A percentile compares a stretch with the other conserved stretches of the same genome.
Evolutionary conservation across 1,139 yeast genomes (phyloP).

Genomic region (Arxiozyma heterogenica): DNA sequence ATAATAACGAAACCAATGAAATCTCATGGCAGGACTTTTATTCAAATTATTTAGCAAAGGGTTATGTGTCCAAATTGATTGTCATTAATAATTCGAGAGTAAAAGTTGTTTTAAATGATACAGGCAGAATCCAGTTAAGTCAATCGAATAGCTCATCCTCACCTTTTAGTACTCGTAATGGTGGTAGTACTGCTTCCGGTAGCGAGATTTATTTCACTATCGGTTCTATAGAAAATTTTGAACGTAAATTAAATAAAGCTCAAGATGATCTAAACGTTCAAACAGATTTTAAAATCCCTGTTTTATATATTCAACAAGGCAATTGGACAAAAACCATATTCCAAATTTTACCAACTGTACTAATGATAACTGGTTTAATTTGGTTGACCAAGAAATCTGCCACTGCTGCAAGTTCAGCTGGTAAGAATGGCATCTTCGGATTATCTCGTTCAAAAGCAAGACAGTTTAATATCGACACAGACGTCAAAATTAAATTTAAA

Average conservation of each 20-base stretch:
- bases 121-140: conserved; percentile 36
- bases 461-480: conserved; percentile 60
- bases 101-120: conserved; percentile 57
- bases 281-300: conserved; percentile 53
- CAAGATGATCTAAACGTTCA: conserved; percentile 57
- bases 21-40: conserved; percentile 59
- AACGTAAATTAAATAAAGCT: conserved; percentile 52
- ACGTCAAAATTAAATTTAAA: conserved; percentile 60
- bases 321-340: conserved; percentile 47
- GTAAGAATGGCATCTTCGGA: conserved; percentile 52
- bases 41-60: conserved; percentile 50
- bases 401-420: conserved; percentile 37
- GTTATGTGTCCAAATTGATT: conserved; percentile 55
- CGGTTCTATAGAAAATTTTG: conserved; percentile 67
- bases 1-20: conserved; percentile 29
- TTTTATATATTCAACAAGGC: conserved; percentile 53
- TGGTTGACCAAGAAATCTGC: conserved; percentile 58
- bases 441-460: conserved; percentile 65
- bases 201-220: conserved; percentile 53
- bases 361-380: conserved; percentile 63
- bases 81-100: conserved; percentile 59
- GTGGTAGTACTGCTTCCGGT: too few species aligned
- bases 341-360: conserved; percentile 59
- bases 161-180: conserved; percentile 21
- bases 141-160: background rate